A percentile compares a stretch with the other conserved stretches of the same genome.
Conservation (phyloP, 2,329 filamentous ascomycete species). For the Colletotrichum lindemuthianum region DNA sequence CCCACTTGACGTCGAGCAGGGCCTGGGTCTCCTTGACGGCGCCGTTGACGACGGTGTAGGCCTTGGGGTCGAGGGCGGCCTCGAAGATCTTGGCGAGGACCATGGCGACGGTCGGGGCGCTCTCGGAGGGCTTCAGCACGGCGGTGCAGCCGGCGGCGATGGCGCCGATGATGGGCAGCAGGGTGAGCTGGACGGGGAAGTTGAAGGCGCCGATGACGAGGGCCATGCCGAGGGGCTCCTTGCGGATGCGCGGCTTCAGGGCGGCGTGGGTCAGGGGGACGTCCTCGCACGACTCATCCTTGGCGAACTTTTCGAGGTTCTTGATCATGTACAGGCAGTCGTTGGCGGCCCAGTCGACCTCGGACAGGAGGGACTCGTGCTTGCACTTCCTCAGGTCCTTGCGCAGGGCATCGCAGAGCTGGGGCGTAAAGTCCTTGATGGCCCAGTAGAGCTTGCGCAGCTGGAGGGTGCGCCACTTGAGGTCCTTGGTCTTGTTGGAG, state of each 20-base stretch:
- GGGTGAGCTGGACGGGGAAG: slow-evolving; percentile 84
- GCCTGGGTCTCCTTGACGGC: slow-evolving; percentile 81
- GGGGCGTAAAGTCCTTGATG: slow-evolving; percentile 78
- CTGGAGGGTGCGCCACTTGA: slow-evolving; percentile 85
- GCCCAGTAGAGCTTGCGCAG: slow-evolving; percentile 96
- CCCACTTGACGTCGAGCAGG: slow-evolving; percentile 89
- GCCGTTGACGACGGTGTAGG: slow-evolving; percentile 84
- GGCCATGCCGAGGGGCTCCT: slow-evolving; percentile 86
- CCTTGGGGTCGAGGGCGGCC: slow-evolving; percentile 78
- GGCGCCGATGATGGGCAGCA: slow-evolving; percentile 85
- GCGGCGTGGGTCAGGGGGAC: slow-evolving; percentile 74
- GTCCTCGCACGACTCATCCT: slow-evolving; percentile 80
- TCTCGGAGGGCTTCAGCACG: slow-evolving; percentile 91
- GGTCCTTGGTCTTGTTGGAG: slow-evolving; percentile 81
- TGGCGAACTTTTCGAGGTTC: slow-evolving; percentile 82
- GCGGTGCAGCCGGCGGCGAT: slow-evolving; percentile 93
- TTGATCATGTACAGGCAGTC: slow-evolving; percentile 83
- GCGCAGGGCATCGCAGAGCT: slow-evolving; percentile 78
- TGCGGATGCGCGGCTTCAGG: slow-evolving; percentile 79
- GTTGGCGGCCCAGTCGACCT: slow-evolving; percentile 81
- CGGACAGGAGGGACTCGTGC: slow-evolving; percentile 78
- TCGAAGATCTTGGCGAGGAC: slow-evolving; percentile 83
- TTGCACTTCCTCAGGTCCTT: slow-evolving; percentile 81
- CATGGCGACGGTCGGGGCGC: slow-evolving; percentile 78
- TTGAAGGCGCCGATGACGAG: slow-evolving; percentile 95